Percentiles rank a stretch among this genome's conserved stretches.
phyloP scores from a whole-genome alignment of 768 basidiomycete species.

The Leucosporidium creatinivorum region DNA sequence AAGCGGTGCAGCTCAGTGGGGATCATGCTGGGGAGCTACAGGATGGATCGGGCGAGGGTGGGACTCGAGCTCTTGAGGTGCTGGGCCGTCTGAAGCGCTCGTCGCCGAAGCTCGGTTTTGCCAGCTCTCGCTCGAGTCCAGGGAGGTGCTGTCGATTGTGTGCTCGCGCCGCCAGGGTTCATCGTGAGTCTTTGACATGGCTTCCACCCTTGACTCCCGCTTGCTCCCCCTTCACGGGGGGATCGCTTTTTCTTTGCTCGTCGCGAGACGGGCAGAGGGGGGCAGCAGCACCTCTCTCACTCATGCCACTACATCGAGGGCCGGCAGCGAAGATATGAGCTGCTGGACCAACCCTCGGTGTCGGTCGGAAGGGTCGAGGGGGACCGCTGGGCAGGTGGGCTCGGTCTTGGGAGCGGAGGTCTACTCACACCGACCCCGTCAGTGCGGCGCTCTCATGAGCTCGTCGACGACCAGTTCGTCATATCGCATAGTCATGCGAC shows the following conservation, averaged over 20 bases:
- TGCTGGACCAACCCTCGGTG: neutral
- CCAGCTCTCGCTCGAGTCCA: neutral
- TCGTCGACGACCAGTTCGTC: slow-evolving; percentile 28
- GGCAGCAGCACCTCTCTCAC: neutral
- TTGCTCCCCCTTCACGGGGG: neutral
- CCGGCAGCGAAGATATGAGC: slow-evolving; percentile 3
- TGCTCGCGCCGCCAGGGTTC: neutral
- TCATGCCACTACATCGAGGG: neutral
- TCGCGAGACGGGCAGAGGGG: neutral
- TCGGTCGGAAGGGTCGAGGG: neutral
- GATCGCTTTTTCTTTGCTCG: neutral
- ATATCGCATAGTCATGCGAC: slow-evolving; percentile 29
- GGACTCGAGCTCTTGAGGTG: neutral
- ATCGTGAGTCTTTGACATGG: too few species aligned
- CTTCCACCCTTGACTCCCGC: neutral
- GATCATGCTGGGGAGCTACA: neutral
- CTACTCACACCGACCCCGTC: neutral
- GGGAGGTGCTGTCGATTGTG: neutral
- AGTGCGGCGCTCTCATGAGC: slow-evolving; percentile 11
- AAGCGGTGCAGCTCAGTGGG: neutral
- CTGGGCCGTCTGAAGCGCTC: too few species aligned
- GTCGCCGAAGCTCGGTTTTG: neutral
- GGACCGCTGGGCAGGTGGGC: neutral
- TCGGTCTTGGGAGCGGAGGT: neutral
- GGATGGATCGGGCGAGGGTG: neutral